Percentiles rank a stretch among this genome's conserved stretches.
Conservation (phyloP, 2,329 filamentous ascomycete genomes). For the Scleromitrula shiraiana region DNA sequence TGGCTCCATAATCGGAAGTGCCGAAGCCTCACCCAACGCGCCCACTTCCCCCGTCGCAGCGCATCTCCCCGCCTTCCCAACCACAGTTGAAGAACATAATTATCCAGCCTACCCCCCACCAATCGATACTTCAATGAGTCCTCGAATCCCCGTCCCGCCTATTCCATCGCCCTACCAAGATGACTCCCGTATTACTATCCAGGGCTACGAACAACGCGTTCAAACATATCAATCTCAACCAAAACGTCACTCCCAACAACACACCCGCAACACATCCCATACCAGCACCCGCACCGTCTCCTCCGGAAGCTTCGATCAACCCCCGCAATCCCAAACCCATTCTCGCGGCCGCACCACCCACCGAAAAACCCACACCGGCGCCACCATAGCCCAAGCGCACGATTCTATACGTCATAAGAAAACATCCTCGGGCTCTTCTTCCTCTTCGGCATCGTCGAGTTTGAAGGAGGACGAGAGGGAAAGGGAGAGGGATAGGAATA, state of each 20-base stretch:
- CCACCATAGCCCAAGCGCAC: not conserved
- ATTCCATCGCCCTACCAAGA: not conserved
- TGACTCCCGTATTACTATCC: not conserved
- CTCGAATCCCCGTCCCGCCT: not conserved
- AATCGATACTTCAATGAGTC: not conserved
- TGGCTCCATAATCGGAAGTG: not conserved
- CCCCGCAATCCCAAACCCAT: not conserved
- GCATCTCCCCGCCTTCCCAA: not conserved
- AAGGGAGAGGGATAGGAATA: not conserved
- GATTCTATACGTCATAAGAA: conserved; percentile 3
- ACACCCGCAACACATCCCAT: not conserved
- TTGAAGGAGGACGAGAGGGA: not conserved
- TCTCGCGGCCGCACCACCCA: not conserved
- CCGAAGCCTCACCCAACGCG: not conserved
- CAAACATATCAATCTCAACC: not conserved
- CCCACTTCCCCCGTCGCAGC: not conserved
- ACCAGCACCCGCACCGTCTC: not conserved
- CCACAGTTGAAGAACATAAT: too few relatives aligned
- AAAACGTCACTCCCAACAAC: not conserved
- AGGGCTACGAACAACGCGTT: not conserved
- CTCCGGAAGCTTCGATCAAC: not conserved
- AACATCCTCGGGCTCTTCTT: not conserved
- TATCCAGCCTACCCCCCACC: too few relatives aligned
- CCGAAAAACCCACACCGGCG: not conserved
- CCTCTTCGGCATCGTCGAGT: not conserved